These are phyloP conservation scores for Inga oerstediana DNA, from an alignment of 306 rosid genomes.

Conservation along the genomic window DNA sequence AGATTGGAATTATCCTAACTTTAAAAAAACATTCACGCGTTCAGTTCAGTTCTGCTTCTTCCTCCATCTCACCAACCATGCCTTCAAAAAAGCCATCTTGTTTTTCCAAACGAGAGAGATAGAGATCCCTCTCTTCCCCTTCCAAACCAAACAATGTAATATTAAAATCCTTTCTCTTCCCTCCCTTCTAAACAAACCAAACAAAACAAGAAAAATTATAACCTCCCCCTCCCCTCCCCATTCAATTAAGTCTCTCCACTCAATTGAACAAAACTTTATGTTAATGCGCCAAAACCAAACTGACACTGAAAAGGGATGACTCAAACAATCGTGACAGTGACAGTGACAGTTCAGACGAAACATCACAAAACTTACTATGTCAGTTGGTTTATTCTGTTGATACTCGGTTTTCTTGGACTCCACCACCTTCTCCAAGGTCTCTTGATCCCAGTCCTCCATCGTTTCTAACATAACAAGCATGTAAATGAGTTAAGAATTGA, in stretches of 20 bases:
- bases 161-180: not conserved
- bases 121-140: not conserved
- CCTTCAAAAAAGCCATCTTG: not conserved
- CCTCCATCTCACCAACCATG: not conserved
- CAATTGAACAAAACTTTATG: not conserved
- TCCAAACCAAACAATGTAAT: not conserved
- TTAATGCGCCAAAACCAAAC: conserved; percentile 3
- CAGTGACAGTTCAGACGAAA: conserved; percentile 14
- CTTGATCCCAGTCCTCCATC: conserved; percentile 99
- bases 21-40: not conserved
- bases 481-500: not conserved
- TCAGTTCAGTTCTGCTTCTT: not conserved
- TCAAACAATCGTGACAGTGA: conserved; percentile 6
- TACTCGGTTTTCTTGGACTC: conserved; percentile 84
- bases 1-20: not conserved
- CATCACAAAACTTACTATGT: conserved; percentile 62
- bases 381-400: conserved; percentile 95
- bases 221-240: not conserved
- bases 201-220: not conserved
- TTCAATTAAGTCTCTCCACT: not conserved
- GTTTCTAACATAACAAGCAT: conserved; percentile 52
- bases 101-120: not conserved
- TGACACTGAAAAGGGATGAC: not conserved
- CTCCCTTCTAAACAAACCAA: not conserved
- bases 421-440: conserved; percentile 88